A percentile compares a stretch with the other conserved stretches of the same genome.
Evolutionary conservation across 179 eudicot genomes (phyloP).

Genomic region (Gypsophila paniculata): DNA sequence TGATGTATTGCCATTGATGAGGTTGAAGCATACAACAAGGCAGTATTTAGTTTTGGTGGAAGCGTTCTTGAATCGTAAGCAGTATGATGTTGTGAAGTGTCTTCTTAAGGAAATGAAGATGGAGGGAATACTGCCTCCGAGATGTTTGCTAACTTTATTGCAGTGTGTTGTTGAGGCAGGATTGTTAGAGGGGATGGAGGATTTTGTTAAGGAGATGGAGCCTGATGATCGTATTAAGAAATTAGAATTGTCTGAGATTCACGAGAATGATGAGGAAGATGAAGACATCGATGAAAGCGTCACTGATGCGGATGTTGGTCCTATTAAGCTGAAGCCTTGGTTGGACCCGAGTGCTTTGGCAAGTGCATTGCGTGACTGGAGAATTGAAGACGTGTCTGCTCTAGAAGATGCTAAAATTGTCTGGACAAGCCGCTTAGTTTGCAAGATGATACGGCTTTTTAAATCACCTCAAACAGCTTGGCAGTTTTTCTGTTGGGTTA

Average conservation of each 20-base stretch:
- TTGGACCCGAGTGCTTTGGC: constrained; percentile 78
- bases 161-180: constrained; percentile 57
- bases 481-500: constrained; percentile 77
- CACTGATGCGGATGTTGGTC: constrained; percentile 26
- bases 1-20: constrained; percentile 57
- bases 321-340: constrained; percentile 64
- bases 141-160: constrained; percentile 51
- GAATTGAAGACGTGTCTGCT: constrained; percentile 53
- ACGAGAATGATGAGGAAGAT: constrained; percentile 35
- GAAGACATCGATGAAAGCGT: constrained; percentile 33
- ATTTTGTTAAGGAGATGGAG: constrained; percentile 45
- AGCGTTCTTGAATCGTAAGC: constrained; percentile 43
- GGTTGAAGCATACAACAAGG: constrained; percentile 57
- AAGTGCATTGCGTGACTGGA: constrained; percentile 67
- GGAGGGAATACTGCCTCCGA: constrained; percentile 65
- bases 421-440: constrained; percentile 79
- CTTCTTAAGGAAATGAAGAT: constrained; percentile 59
- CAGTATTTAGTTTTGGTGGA: constrained; percentile 60
- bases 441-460: constrained; percentile 70
- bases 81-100: constrained; percentile 46
- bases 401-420: constrained; percentile 65
- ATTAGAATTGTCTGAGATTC: constrained; percentile 29
- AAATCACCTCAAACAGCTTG: constrained; percentile 65
- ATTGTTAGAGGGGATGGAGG: constrained; percentile 44
- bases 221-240: constrained; percentile 69